Percentiles rank a stretch among this genome's conserved stretches.
These are phyloP conservation scores for Papiliotrema flavescens DNA, from an alignment of 1,284 basidiomycete genomes.

Conservation along the genomic window DNA sequence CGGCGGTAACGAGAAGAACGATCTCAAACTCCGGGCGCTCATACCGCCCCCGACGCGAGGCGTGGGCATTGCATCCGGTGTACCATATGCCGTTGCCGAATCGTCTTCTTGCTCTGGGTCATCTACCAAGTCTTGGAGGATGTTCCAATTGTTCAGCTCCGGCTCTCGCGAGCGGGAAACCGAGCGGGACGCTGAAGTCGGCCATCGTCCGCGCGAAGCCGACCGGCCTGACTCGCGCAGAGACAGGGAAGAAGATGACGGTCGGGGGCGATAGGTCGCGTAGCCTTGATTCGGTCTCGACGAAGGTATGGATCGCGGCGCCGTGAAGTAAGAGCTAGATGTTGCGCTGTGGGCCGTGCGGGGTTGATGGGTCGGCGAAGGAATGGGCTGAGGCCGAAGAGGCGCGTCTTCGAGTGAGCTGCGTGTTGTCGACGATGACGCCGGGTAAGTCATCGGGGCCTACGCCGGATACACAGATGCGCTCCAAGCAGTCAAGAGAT, in stretches of 20 bases:
- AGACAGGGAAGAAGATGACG: background rate
- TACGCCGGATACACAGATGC: no score
- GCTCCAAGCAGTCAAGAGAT: no score
- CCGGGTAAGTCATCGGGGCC: background rate
- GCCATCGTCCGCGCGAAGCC: background rate
- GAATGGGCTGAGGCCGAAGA: background rate
- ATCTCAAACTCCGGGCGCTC: background rate
- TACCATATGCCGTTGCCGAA: background rate
- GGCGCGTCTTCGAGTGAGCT: background rate
- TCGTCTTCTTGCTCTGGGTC: slow-evolving; percentile 9
- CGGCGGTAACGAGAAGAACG: background rate
- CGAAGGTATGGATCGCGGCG: background rate
- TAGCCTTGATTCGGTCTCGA: background rate
- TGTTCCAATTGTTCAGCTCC: slow-evolving; percentile 33
- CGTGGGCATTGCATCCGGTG: background rate
- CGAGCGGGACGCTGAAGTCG: background rate
- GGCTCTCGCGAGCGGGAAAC: background rate
- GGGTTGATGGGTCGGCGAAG: background rate
- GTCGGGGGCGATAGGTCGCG: background rate
- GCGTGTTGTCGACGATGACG: background rate
- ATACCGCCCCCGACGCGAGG: background rate
- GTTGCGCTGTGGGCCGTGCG: background rate
- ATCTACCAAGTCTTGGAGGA: slow-evolving; percentile 28
- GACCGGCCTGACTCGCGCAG: background rate
- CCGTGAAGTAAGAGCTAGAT: background rate